These are phyloP conservation scores for Xerocomus cyaneibrunnescens DNA, from an alignment of 1,284 basidiomycete genomes.

Conservation along the genomic window DNA sequence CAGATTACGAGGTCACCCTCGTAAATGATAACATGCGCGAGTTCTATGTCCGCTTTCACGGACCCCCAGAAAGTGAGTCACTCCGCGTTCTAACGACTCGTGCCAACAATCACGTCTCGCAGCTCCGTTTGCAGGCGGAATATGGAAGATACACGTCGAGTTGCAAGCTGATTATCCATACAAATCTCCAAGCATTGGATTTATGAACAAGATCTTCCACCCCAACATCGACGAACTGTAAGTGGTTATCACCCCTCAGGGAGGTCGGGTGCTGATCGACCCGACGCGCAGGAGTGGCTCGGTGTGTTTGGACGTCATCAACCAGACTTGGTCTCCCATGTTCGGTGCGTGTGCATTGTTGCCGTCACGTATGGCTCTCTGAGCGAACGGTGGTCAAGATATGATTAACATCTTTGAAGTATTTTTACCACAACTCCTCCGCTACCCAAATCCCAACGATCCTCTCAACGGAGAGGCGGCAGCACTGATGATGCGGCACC, in stretches of 20 bases:
- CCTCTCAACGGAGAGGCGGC: conserved; percentile 98
- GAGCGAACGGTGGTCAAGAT: conserved; percentile 50
- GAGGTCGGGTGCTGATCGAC: conserved; percentile 3
- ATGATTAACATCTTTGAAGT: conserved; percentile 99
- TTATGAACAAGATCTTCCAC: conserved; percentile 99
- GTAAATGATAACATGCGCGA: conserved; percentile 99
- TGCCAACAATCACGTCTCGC: conserved; percentile 10
- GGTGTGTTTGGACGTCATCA: conserved; percentile 95
- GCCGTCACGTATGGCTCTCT: conserved; percentile 3
- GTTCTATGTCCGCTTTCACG: conserved; percentile 96
- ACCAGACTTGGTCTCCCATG: conserved; percentile 99
- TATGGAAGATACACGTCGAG: conserved; percentile 99
- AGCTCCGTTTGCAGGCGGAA: conserved; percentile 95
- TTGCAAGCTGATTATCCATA: conserved; percentile 99
- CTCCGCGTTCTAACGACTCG: conserved; percentile 6
- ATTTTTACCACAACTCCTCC: conserved; percentile 93
- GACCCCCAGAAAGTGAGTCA: conserved; percentile 88
- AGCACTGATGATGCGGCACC: conserved; percentile 94
- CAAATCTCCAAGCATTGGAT: conserved; percentile 98
- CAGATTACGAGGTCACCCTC: conserved; percentile 94
- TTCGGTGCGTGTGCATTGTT: conserved; percentile 61
- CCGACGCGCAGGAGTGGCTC: conserved; percentile 74
- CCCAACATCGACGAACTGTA: conserved; percentile 97
- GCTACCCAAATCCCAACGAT: conserved; percentile 98
- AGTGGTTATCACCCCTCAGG: conserved; percentile 29